These are phyloP conservation scores for Helenozyma baotianmanensis DNA, from an alignment of 805 yeast genomes.

Conservation along the genomic window DNA sequence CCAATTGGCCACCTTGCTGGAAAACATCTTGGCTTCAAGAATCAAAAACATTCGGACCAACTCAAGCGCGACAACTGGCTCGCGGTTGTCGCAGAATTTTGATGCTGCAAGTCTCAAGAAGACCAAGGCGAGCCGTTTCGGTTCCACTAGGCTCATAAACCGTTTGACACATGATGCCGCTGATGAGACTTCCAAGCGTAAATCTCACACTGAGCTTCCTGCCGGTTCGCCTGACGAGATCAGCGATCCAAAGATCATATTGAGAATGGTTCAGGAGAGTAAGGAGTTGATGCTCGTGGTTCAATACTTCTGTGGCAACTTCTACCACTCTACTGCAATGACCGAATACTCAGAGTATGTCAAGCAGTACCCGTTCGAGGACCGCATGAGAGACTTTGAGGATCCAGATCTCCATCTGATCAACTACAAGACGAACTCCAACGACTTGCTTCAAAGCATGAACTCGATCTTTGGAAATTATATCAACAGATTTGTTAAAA, in stretches of 20 bases:
- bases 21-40: slow-evolving; percentile 19
- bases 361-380: slow-evolving; percentile 21
- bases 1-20: slow-evolving; percentile 25
- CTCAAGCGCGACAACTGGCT: slow-evolving; percentile 2
- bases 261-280: slow-evolving; percentile 34
- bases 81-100: slow-evolving; percentile 6
- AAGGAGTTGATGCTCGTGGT: slow-evolving; percentile 31
- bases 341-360: slow-evolving; percentile 29
- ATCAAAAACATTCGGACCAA: slow-evolving; percentile 12
- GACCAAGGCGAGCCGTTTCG: slow-evolving; percentile 13
- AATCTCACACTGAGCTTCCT: slow-evolving; percentile 6
- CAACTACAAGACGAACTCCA: slow-evolving; percentile 43
- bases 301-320: slow-evolving; percentile 35
- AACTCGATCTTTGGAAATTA: slow-evolving; percentile 43
- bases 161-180: slow-evolving; percentile 4
- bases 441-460: slow-evolving; percentile 42
- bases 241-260: slow-evolving; percentile 29
- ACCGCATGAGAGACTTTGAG: slow-evolving; percentile 27
- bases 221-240: too few species aligned
- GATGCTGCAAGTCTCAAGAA: slow-evolving; percentile 11
- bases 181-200: slow-evolving; percentile 7
- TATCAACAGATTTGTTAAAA: slow-evolving; percentile 31
- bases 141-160: slow-evolving; percentile 15
- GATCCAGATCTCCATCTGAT: slow-evolving; percentile 24
- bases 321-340: slow-evolving; percentile 37